Base-by-base conservation (phyloP, 192 early-diverging fungal genomes). In the Kickxella alabastrina region DNA sequence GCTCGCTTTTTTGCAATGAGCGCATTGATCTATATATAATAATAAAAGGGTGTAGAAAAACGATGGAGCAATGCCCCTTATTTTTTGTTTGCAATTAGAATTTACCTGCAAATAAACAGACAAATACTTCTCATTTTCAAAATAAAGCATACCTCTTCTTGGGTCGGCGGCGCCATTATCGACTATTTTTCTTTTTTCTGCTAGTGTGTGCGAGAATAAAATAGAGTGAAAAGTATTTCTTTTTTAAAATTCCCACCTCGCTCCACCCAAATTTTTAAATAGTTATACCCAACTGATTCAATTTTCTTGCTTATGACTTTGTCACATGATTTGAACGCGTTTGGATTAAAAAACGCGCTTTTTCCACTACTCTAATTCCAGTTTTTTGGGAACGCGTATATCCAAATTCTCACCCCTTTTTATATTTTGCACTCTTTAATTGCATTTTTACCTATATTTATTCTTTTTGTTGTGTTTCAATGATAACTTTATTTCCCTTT, bases 1-100 rank as follows among this genome's bases (percentile, higher is more conserved):
- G 77, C 77, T 19, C 80, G 60, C 74, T 85, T 86, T 57, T 62
- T 60, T 15, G 72, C 65, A 27, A 75, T 68, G 9, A 68, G 49
- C 43, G 65, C 72, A 57, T 68, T 62, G 23, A 56, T 65, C 53
- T 64, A 45, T 49, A 59, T 47, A 39, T 7, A 53, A 18, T 36
- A 28, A 9, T 29, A 38, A 8, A 18, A 25, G 39, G 18, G 28
- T 17, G 41, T 43, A 43, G 12, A 4, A 3, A 13, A 40, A 41
- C 10, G 9, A 3, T 17, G 38, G 14, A 3, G 28, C 13, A 1
- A 8, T 46, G 1, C 14, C 15, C 43, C n/a, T n/a, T n/a, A n/a
- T n/a, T n/a, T n/a, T n/a, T n/a, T n/a, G n/a, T n/a, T n/a, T n/a
- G n/a, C n/a, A n/a, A n/a, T n/a, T n/a, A n/a, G n/a, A n/a, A n/a